Evolutionary conservation across 768 basidiomycete species (phyloP), one percentile per base, ranked within the genome.

Genomic region (Pleurotus djamor): DNA sequence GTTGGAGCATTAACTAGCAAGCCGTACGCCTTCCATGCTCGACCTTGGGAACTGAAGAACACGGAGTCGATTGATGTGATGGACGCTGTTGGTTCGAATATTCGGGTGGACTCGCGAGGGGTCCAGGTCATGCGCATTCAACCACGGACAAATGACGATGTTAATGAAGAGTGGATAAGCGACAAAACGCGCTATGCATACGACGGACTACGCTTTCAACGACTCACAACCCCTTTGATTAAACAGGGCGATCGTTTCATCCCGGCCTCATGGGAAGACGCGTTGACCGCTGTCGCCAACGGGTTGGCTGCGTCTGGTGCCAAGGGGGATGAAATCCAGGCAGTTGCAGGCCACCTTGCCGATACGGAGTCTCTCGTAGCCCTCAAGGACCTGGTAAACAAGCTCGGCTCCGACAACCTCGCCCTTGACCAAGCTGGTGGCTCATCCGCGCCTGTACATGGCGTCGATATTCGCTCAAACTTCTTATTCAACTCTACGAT

Each of bases 151-250:
- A 98, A 98, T 71, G 97, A 98, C 73, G 92, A 97, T 65, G 88
- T 99, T 63, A 99, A 99, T 72, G 97, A 99, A 78, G 97, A 99
- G 73, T 98, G 97, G 97, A 96, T 99, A 72, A 94, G 84, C 73
- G 97, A 99, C 82, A 99, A 99, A 83, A 95, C 96, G 1, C 91
- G 97, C 59, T 95, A 94, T 72, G 92, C 96, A 1, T 91, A 95
- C 72, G 97, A 99, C 67, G 97, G 97, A 8, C 83, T 99, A 35
- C 87, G 86, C 68, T 96, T 94, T 82, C 97, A 99, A 72, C 90
- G 96, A 17, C 78, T 99, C 66, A 98, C 96, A 3, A 89, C 88
- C 0, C 97, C 97, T 2, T 83, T 98, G 45, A 76, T 98, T 63
- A 91, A 95, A 71, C 79, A 87, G 58, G 96, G 92, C n/a, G 93